Base-by-base conservation (phyloP, 2,329 filamentous ascomycete species). In the Dactylellina drechsleri region DNA sequence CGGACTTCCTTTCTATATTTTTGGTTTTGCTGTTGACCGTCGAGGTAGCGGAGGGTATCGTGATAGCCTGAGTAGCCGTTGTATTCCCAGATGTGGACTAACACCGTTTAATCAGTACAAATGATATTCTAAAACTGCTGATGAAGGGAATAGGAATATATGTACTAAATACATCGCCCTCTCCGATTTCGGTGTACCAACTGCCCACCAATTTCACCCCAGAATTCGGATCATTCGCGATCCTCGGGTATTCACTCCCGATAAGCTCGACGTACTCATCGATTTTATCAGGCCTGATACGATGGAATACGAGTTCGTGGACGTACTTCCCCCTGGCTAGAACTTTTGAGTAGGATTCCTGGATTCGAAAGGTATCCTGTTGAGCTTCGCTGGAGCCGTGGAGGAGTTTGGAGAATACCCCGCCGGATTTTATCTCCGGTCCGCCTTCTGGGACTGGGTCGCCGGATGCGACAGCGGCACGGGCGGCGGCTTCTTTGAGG, bases 11-110 rank as follows among this genome's bases (percentile, higher is more conserved):
- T 85, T 81, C 97, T 92, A 81, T 97, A 97, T 8, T 87, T 90
- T 78, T 89, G 84, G 82, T 92, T 98, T 16, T 93, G 92, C 77
- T 92, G 91, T 80, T 96, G 92, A 79, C 86, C 84, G 75, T 92
- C 89, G 78, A 98, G 97, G 79, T 87, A 88, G 84, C 97, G 88
- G 54, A 97, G 86, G 18, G 95, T 98, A 75, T 91, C 89, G 83
- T 99, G 95, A 83, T 98, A 98, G 76, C 95, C 95, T 1, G 78
- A 76, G 61, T 79, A 99, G 80, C 93, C 91, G 83, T 98, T 93
- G 83, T 99, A 99, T 83, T 99, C 95, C 95, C 95, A 99, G 80
- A 99, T 99, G 82, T 99, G 95, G 59, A 99, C 95, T 98, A 79
- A n/a, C n/a, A 45, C 41, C 41, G n/a, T 45, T 15, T 15, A 45